phyloP scores from a whole-genome alignment of 495 filamentous ascomycete genomes.

The Lentithecium fluviatile region DNA sequence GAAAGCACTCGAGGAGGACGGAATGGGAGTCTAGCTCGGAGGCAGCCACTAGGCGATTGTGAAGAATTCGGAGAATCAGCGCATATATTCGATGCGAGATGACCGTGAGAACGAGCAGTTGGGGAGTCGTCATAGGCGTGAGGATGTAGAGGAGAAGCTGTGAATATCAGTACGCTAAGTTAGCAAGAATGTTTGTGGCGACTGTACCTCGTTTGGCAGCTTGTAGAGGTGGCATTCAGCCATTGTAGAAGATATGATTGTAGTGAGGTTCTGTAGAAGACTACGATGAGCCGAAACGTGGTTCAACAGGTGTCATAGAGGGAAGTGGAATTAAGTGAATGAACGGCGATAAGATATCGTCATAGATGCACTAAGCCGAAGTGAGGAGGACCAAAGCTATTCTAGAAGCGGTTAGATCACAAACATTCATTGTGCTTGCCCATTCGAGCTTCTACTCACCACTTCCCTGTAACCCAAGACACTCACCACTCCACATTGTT shows the following conservation, averaged over 20 bases:
- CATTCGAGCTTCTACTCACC: conserved; percentile 7
- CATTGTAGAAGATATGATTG: conserved; percentile 13
- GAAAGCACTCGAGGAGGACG: conserved; percentile 75
- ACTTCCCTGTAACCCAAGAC: neutral
- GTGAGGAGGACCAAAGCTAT: neutral
- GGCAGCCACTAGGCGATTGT: conserved; percentile 60
- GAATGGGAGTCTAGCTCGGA: conserved; percentile 57
- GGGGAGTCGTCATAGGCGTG: conserved; percentile 55
- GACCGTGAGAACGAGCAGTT: conserved; percentile 59
- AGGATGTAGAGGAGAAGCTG: conserved; percentile 71
- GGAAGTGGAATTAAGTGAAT: conserved; percentile 4
- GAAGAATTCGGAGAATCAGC: conserved; percentile 65
- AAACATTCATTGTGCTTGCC: neutral
- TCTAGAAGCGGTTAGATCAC: neutral
- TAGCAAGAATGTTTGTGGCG: neutral
- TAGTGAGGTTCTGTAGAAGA: neutral
- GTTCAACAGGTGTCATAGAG: neutral
- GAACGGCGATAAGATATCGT: conserved; percentile 22
- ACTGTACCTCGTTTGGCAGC: conserved; percentile 53
- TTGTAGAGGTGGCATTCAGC: conserved; percentile 41
- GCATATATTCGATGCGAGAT: conserved; percentile 68
- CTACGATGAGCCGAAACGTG: neutral
- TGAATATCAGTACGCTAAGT: conserved; percentile 3
- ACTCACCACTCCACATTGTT: no score
- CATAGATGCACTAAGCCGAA: no score